phyloP scores from a whole-genome alignment of 768 basidiomycete genomes.

The Trametes cinnabarina region DNA sequence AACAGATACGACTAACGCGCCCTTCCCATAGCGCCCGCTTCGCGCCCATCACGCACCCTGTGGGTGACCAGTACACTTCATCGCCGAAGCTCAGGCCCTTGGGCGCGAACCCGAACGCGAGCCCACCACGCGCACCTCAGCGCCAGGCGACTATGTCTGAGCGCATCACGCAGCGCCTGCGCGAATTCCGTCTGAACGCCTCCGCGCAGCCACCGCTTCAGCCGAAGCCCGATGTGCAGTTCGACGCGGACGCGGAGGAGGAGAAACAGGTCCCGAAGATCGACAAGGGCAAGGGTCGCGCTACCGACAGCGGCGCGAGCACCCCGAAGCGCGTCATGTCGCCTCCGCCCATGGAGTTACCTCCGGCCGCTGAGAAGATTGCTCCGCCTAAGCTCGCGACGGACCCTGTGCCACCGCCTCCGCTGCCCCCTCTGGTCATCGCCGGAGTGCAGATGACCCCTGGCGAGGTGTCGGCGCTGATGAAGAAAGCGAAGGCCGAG shows the following conservation, averaged over 20 bases:
- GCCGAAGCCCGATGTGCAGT: constrained; percentile 25
- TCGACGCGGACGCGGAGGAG: constrained; percentile 32
- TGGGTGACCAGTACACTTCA: constrained; percentile 73
- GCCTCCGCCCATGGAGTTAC: constrained; percentile 62
- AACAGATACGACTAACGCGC: constrained; percentile 2
- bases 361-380: constrained; percentile 37
- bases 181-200: constrained; percentile 68
- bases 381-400: constrained; percentile 22
- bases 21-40: constrained; percentile 68
- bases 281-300: constrained; percentile 85
- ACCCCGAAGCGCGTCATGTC: constrained; percentile 39
- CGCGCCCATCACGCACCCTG: constrained; percentile 61
- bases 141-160: constrained; percentile 82
- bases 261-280: constrained; percentile 45
- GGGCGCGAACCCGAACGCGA: constrained; percentile 37
- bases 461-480: constrained; percentile 61
- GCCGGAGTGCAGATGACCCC: constrained; percentile 73
- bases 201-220: constrained; percentile 1
- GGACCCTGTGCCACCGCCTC: constrained; percentile 39
- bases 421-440: constrained; percentile 59
- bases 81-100: constrained; percentile 67
- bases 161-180: constrained; percentile 79
- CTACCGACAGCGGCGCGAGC: constrained; percentile 41
- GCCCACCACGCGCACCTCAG: constrained; percentile 50
- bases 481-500: constrained; percentile 68